Evolutionary conservation across 768 basidiomycete genomes (phyloP), one percentile per base, ranked within the genome.

Genomic region (Kwoniella shandongensis): DNA sequence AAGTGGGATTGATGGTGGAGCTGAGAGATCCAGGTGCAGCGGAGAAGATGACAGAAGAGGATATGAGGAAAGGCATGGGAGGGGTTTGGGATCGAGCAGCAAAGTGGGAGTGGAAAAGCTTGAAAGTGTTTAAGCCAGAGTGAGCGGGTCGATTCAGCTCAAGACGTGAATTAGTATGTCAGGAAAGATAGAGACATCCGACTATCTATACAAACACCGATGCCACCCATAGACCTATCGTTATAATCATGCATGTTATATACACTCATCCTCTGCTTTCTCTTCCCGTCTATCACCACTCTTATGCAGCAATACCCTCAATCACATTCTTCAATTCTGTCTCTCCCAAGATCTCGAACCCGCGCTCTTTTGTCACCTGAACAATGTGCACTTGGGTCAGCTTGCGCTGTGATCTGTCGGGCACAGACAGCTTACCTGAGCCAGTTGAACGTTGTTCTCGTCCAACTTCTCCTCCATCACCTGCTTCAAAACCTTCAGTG

Each of bases 401-500:
- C 53, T 46, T n/a, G n/a, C n/a, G n/a, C n/a, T n/a, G n/a, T n/a
- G n/a, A n/a, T n/a, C n/a, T n/a, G n/a, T n/a, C n/a, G n/a, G n/a
- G n/a, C n/a, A n/a, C n/a, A 13, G 32, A 39, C 30, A 17, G 77
- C 81, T 29, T 51, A 88, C 93, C 82, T 93, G 91, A 50, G 94
- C 92, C 13, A 99, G 81, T 77, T 98, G 93, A 23, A 98, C 93
- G 67, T 99, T 98, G 80, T 97, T 93, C 67, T 96, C 90, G 78
- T 98, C 94, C 40, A 99, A 83, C 77, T 96, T 97, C 80, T 98
- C 96, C 77, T 98, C 96, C 96, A 98, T 99, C 41, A 98, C 96
- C 79, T 98, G 92, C 80, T 99, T 98, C 61, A 98, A 80, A 44
- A 98, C 90, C 62, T 85, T 86, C 50, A 98, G 79, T 2, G 89